Conservation (phyloP, 2,329 filamentous ascomycete species). For the Fusarium burgessii region DNA sequence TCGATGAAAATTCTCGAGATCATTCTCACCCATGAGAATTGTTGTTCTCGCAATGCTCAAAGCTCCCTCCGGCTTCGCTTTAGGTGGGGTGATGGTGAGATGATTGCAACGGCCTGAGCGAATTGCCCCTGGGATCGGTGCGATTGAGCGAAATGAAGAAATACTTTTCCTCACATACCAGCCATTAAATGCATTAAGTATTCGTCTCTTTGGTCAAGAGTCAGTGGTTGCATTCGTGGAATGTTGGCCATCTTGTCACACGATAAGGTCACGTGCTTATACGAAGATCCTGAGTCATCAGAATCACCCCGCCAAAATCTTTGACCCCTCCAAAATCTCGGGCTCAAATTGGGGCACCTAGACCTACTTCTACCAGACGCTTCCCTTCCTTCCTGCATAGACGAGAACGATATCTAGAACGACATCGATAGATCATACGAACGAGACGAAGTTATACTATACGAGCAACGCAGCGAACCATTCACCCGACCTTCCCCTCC, state of each 20-base stretch:
- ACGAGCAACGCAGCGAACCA: background rate
- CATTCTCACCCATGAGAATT: background rate
- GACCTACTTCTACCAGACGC: conserved; percentile 30
- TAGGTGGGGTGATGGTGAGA: conserved; percentile 37
- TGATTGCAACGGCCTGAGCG: conserved; percentile 6
- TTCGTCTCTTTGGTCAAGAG: background rate
- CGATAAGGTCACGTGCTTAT: conserved; percentile 30
- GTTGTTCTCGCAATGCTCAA: background rate
- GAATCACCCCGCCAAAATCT: conserved; percentile 44
- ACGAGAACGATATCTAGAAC: background rate
- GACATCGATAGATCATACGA: conserved; percentile 1
- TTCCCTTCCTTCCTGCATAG: conserved; percentile 21
- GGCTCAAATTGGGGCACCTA: conserved; percentile 33
- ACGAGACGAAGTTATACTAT: background rate
- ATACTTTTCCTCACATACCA: background rate
- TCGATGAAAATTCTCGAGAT: background rate
- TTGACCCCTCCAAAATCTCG: conserved; percentile 44
- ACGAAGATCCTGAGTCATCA: conserved; percentile 40
- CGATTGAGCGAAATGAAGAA: background rate
- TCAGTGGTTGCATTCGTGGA: conserved; percentile 19
- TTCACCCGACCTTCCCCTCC: background rate
- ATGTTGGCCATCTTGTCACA: conserved; percentile 6
- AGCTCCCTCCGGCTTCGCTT: conserved; percentile 35
- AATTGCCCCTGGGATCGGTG: background rate
- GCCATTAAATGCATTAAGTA: background rate